Evolutionary conservation across 139 green algal species (phyloP).

Genomic region (Chlorella sp.): DNA sequence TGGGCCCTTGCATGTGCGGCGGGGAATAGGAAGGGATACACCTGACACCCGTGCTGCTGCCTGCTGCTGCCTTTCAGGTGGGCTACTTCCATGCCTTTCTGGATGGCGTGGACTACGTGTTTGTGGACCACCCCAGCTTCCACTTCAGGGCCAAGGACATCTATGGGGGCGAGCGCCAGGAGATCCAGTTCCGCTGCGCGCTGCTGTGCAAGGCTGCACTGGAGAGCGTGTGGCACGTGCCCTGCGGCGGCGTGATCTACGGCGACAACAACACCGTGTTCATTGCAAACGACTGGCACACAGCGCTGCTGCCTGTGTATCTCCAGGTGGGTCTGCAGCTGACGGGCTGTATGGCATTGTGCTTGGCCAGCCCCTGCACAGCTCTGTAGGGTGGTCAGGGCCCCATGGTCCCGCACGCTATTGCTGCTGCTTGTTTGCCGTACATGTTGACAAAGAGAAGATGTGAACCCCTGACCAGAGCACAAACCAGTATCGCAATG

Average conservation of each 20-base stretch:
- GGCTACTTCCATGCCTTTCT: conserved; percentile 77
- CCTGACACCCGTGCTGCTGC: too few relatives aligned
- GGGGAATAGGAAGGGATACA: too few relatives aligned
- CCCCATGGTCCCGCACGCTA: too few relatives aligned
- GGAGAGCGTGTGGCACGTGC: conserved; percentile 80
- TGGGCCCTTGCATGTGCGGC: too few relatives aligned
- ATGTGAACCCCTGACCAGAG: too few relatives aligned
- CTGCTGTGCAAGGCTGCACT: conserved; percentile 79
- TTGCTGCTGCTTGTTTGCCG: too few relatives aligned
- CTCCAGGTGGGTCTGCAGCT: conserved; percentile 74
- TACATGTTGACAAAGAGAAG: too few relatives aligned
- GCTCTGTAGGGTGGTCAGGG: too few relatives aligned
- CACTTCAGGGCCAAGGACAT: conserved; percentile 57
- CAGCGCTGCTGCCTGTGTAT: conserved; percentile 84
- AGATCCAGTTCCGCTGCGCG: conserved; percentile 66
- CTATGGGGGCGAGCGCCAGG: conserved; percentile 67
- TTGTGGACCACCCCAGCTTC: conserved; percentile 88
- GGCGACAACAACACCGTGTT: conserved; percentile 85
- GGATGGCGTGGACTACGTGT: conserved; percentile 87
- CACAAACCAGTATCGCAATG: too few relatives aligned
- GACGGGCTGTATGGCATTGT: too few relatives aligned
- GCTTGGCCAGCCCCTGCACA: too few relatives aligned
- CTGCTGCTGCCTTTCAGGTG: conserved; percentile 32
- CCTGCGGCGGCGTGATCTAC: conserved; percentile 74
- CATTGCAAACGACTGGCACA: conserved; percentile 94